These are phyloP conservation scores for Trichoderma harzianum DNA, from an alignment of 2,329 filamentous ascomycete species.

Conservation along the genomic window DNA sequence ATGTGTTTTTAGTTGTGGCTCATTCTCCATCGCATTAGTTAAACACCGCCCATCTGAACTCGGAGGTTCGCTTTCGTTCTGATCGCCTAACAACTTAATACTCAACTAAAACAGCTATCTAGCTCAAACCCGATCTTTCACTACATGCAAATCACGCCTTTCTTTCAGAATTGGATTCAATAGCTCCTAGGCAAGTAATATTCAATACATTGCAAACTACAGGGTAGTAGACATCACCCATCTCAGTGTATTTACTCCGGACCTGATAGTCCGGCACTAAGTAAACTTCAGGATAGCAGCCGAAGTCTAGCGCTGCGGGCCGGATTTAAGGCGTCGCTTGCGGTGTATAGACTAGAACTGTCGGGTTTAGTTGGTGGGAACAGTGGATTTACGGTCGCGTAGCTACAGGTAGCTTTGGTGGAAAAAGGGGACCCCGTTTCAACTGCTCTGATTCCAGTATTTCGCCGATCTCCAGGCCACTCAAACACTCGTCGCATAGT, in stretches of 20 bases:
- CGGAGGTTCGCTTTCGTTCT: neutral
- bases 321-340: too few species aligned
- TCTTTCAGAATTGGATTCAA: neutral
- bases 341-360: too few species aligned
- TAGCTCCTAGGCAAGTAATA: neutral
- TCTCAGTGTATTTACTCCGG: too few species aligned
- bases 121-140: neutral
- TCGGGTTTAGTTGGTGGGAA: neutral
- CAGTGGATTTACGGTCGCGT: neutral
- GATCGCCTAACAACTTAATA: neutral
- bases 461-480: neutral
- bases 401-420: neutral
- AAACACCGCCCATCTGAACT: neutral
- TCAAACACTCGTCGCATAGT: neutral
- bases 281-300: too few species aligned
- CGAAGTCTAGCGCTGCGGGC: too few species aligned
- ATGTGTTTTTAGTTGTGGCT: neutral
- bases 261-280: too few species aligned
- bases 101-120: neutral
- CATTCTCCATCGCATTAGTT: neutral
- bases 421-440: neutral
- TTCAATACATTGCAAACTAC: neutral
- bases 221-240: neutral
- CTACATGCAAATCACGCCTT: neutral
- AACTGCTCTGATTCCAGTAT: neutral